Evolutionary conservation across 2,329 filamentous ascomycete genomes (phyloP).

Genomic region (Ophiocordyceps sinensis): DNA sequence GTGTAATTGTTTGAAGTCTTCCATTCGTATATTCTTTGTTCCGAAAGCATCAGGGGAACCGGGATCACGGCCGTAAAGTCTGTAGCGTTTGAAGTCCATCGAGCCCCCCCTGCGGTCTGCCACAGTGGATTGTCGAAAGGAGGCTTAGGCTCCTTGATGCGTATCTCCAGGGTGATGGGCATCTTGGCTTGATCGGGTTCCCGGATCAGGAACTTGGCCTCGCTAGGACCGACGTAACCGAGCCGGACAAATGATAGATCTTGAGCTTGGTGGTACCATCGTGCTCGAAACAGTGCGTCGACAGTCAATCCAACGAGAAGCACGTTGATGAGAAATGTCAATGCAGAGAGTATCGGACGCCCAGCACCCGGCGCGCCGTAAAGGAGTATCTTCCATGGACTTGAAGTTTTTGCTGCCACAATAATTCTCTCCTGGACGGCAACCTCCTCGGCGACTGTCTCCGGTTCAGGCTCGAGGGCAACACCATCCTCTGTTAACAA

Average conservation of each 20-base stretch:
- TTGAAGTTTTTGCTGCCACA: constrained; percentile 40
- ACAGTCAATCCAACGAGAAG: constrained; percentile 52
- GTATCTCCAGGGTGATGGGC: constrained; percentile 59
- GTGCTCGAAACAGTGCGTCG: constrained; percentile 66
- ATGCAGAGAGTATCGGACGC: constrained; percentile 49
- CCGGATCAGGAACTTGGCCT: constrained; percentile 69
- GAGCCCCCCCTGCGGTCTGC: constrained; percentile 51
- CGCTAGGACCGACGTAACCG: constrained; percentile 70
- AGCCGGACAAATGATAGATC: constrained; percentile 76
- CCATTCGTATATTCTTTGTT: constrained; percentile 71
- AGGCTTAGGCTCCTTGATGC: constrained; percentile 34
- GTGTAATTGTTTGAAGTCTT: constrained; percentile 73
- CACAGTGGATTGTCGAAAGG: constrained; percentile 45
- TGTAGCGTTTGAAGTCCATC: constrained; percentile 55
- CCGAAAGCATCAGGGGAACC: constrained; percentile 46
- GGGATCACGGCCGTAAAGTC: constrained; percentile 68
- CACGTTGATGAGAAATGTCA: constrained; percentile 60
- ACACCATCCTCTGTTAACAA: constrained; percentile 16
- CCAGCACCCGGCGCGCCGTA: constrained; percentile 61
- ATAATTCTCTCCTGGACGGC: constrained; percentile 49
- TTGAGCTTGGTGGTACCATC: constrained; percentile 51
- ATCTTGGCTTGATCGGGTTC: constrained; percentile 66
- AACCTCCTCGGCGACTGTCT: constrained; percentile 34
- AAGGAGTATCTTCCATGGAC: constrained; percentile 51
- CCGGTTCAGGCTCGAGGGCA: constrained; percentile 13